Base-by-base conservation (phyloP, 306 rosid genomes). In the Castanopsis chinensis region DNA sequence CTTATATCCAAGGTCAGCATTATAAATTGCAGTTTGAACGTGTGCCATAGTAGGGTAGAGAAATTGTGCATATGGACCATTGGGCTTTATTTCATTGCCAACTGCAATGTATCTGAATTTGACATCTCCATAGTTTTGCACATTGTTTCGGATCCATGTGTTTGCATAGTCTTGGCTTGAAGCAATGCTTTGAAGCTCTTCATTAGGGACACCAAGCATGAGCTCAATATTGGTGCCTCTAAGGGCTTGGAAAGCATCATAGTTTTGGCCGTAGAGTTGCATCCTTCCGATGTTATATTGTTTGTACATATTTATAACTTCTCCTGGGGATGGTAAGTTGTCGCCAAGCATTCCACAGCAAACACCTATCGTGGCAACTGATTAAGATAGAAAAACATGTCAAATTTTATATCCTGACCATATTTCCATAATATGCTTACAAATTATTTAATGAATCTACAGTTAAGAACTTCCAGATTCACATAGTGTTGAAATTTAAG, bases 331-430 rank as follows among this genome's bases (percentile, higher is more conserved):
- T 11, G 89, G 88, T 69, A 89, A 79, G 79, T 86, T 35, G 52
- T 85, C 21, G 11, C 84, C 90, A 4, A 76, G 12, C 33, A 56
- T 79, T 69, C 95, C 92, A 77, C 88, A 91, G 23, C 88, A 85
- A 41, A 91, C 89, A 13, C 89, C 92, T 52, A 77, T 79, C 58
- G 86, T 79, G n/a, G 94, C 88, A 27, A 19, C 84, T 81, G 74
- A 75, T 61, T 52, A n/a, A 11, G 4, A 68, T 56, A 14, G 57
- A 58, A 17, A 25, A 25, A 25, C 61, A 20, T 37, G 0, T 6
- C 10, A 37, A 37, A 0, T 37, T 37, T 0, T 37, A 6, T 37
- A 25, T 25, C 27, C 27, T 25, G 27, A 25, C 43, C 43, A 37
- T 6, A 37, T 37, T 37, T 2, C 43, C 43, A 1, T 37, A 9